Evolutionary conservation across 495 filamentous ascomycete species (phyloP).

Genomic region (Tuber umbilicatum): DNA sequence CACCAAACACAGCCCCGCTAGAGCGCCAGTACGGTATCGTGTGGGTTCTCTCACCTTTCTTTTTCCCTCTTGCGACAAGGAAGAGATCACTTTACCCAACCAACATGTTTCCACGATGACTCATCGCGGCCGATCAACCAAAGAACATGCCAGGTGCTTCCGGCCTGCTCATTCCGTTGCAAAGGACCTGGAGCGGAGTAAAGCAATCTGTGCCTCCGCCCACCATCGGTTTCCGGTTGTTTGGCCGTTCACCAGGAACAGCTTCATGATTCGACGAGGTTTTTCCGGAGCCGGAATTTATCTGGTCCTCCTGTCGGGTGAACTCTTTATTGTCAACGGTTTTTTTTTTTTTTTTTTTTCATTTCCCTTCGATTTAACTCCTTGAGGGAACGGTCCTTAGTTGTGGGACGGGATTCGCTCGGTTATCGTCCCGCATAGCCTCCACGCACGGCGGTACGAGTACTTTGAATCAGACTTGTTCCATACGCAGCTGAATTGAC

Average conservation of each 20-base stretch:
- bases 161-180: slow-evolving; percentile 18
- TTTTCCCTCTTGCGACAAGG: not conserved
- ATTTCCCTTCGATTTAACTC: not conserved
- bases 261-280: slow-evolving; percentile 12
- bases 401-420: not conserved
- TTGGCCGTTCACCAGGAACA: slow-evolving; percentile 23
- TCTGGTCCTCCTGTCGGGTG: not conserved
- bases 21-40: not conserved
- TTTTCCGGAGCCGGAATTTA: slow-evolving; percentile 17
- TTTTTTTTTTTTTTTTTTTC: not conserved
- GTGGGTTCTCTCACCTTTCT: not conserved
- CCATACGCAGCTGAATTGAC: slow-evolving; percentile 2
- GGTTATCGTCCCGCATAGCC: not conserved
- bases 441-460: not conserved
- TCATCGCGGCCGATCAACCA: slow-evolving; percentile 22
- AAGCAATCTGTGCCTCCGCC: slow-evolving; percentile 20
- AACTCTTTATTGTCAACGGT: not conserved
- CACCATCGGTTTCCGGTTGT: slow-evolving; percentile 27
- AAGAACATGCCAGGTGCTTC: slow-evolving; percentile 20
- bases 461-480: not conserved
- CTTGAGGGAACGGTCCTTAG: not conserved
- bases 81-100: not conserved
- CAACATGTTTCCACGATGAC: not conserved
- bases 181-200: slow-evolving; percentile 21
- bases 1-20: not conserved